Conservation (phyloP, 352 stramenopile species). For the Globisporangium ultimum region DNA sequence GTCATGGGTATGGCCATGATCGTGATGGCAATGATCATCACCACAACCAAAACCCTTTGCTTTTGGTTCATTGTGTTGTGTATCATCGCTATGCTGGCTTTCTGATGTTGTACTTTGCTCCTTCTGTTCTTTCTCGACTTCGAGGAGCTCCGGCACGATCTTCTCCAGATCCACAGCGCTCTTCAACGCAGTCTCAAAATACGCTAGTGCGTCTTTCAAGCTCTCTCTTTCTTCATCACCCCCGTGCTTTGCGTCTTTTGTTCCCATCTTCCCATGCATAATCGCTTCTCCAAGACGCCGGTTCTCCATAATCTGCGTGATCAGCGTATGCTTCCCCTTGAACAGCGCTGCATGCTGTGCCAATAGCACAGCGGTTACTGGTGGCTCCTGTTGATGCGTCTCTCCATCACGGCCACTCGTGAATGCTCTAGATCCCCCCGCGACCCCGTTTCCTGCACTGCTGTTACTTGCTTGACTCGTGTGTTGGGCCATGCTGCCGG, state of each 20-base stretch:
- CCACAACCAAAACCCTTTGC: too few species aligned
- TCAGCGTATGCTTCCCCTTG: slow-evolving; percentile 44
- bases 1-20: slow-evolving; percentile 12
- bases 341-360: slow-evolving; percentile 32
- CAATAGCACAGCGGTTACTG: slow-evolving; percentile 14
- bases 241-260: too few species aligned
- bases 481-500: too few species aligned
- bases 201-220: slow-evolving; percentile 14
- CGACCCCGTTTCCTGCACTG: neutral
- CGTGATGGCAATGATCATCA: slow-evolving; percentile 6
- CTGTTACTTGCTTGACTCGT: neutral
- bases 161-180: slow-evolving; percentile 31
- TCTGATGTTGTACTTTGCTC: neutral
- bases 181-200: slow-evolving; percentile 34
- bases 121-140: slow-evolving; percentile 18
- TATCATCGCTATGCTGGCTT: too few species aligned
- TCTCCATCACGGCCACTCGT: too few species aligned
- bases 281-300: slow-evolving; percentile 34
- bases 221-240: slow-evolving; percentile 1
- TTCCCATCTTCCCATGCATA: slow-evolving; percentile 7
- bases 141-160: slow-evolving; percentile 34
- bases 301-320: slow-evolving; percentile 40
- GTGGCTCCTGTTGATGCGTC: too few species aligned
- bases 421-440: too few species aligned
- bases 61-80: too few species aligned